Percentiles rank a stretch among this genome's conserved stretches.
Conservation (phyloP, 352 stramenopile species). For the Globisporangium mamillatum region DNA sequence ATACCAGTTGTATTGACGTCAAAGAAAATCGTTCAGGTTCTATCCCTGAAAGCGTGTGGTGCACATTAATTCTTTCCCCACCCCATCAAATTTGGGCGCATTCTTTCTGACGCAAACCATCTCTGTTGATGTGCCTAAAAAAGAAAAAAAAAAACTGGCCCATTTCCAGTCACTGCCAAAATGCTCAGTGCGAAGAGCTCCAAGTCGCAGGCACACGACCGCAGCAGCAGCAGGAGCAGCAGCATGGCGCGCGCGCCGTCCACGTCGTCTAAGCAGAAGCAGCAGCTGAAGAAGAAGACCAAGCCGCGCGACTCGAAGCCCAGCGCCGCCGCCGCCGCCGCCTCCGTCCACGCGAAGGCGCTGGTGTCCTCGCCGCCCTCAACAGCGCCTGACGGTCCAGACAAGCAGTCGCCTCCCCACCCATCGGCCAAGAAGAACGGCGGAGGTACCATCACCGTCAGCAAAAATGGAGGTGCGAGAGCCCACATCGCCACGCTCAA, state of each 20-base stretch:
- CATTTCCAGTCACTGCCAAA: background rate
- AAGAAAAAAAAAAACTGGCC: background rate
- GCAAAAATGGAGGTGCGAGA: background rate
- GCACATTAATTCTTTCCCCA: background rate
- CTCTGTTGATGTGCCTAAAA: background rate
- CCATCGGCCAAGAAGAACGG: background rate
- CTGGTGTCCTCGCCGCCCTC: background rate
- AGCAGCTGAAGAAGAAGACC: conserved; percentile 4
- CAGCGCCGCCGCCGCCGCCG: background rate
- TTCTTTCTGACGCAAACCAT: background rate
- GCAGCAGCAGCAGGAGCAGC: background rate
- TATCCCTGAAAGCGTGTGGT: background rate
- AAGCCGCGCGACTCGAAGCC: background rate
- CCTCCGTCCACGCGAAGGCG: background rate
- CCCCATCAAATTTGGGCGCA: background rate
- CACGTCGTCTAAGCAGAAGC: background rate
- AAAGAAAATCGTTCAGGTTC: background rate
- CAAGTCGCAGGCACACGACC: background rate
- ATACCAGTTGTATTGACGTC: no score
- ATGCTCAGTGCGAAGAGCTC: conserved; percentile 10
- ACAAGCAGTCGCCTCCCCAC: background rate
- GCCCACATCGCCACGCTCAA: background rate
- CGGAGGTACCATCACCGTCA: background rate
- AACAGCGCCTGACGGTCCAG: background rate
- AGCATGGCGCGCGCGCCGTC: conserved; percentile 5